These are phyloP conservation scores for Protea cynaroides DNA, from an alignment of 164 flowering plant genomes.

Conservation along the genomic window DNA sequence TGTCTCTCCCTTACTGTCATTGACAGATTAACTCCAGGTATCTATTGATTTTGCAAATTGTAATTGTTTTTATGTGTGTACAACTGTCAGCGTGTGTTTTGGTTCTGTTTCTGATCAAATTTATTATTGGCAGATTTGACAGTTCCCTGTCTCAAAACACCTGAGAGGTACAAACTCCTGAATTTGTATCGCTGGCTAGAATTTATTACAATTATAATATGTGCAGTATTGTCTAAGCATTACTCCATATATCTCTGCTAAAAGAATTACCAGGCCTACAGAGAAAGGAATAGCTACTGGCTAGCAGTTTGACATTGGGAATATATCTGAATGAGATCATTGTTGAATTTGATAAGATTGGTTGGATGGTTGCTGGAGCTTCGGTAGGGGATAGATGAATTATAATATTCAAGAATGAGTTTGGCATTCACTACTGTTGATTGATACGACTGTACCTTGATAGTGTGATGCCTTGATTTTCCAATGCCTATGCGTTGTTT, in stretches of 20 bases:
- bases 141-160: slow-evolving; percentile 72
- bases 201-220: not conserved
- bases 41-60: not conserved
- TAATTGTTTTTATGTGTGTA: not conserved
- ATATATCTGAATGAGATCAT: not conserved
- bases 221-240: no score
- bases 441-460: not conserved
- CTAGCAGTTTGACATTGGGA: not conserved
- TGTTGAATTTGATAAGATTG: not conserved
- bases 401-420: not conserved
- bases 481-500: not conserved
- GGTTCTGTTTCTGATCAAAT: slow-evolving; percentile 1
- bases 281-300: not conserved
- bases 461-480: not conserved
- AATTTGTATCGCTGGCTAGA: not conserved
- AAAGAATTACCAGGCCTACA: not conserved
- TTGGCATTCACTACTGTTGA: not conserved
- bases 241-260: not conserved
- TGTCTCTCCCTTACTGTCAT: slow-evolving; percentile 67
- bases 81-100: not conserved
- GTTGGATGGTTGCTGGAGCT: not conserved
- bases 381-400: not conserved
- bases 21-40: slow-evolving; percentile 62
- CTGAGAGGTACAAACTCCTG: slow-evolving; percentile 54
- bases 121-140: slow-evolving; percentile 48